Evolutionary conservation across 371 early-diverging fungal species (phyloP), one percentile per base, ranked within the genome.

Genomic region (Catenaria anguillulae): DNA sequence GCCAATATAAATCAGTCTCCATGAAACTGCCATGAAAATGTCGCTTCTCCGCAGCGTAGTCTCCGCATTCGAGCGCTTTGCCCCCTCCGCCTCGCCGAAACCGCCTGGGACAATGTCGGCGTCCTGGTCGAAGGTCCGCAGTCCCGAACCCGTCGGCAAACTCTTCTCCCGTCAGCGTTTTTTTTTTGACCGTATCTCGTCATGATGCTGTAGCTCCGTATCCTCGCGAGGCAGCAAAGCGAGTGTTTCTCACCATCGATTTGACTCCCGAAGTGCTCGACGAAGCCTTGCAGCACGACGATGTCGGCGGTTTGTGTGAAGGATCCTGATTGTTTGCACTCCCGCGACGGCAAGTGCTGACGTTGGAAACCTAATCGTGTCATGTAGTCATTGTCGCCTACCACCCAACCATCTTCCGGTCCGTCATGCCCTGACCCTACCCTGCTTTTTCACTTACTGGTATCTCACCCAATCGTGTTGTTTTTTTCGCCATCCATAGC

Each of bases 101-200:
- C 76, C 4, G 73, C 85, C 4, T 99, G 98, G 99, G 99, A 99
- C 72, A 99, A 99, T 76, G 93, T 94, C 40, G 95, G 96, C 36
- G 72, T 89, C 33, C 77, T 94, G 56, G 76, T 96, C 35, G 93
- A 78, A 85, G 84, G 75, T 56, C n/a, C n/a, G n/a, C n/a, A n/a
- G n/a, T n/a, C n/a, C n/a, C n/a, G n/a, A n/a, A n/a, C n/a, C n/a
- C n/a, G n/a, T n/a, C n/a, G n/a, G n/a, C n/a, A n/a, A n/a, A n/a
- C n/a, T n/a, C n/a, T n/a, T n/a, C n/a, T n/a, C n/a, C n/a, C n/a
- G n/a, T n/a, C n/a, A 67, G 45, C 45, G 54, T 35, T 33, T 33
- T 26, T 15, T 1, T 12, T n/a, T 61, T 43, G 23, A 13, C 43
- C 26, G 29, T 50, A 40, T 60, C 24, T 23, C 46, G 40, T 34